Evolutionary conservation across 257 asterid species (phyloP), one percentile per base, ranked within the genome.

Genomic region (Rhazya stricta): DNA sequence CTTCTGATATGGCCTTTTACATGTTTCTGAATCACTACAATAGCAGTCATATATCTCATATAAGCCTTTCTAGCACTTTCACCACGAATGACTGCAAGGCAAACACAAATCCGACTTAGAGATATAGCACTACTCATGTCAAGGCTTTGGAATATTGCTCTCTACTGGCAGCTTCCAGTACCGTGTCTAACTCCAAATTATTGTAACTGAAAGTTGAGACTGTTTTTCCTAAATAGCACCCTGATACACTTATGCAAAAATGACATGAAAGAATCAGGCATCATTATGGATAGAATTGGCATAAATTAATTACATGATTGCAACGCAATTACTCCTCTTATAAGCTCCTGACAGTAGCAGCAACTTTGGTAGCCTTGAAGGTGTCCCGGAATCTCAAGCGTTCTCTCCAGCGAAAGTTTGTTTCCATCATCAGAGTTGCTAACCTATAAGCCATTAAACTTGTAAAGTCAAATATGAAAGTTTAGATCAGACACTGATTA

Each of bases 251-350:
- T 27, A 23, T 27, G 60, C 3, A n/a, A 41, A 1, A 48, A 51
- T 9, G 19, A 53, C 34, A 53, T 30, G 6, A 25, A 29, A 34
- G 23, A 3, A 53, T 25, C 37, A 41, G 63, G 37, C 43, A n/a
- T 36, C 32, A 53, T 51, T 10, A 15, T 7, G 8, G 9, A 13
- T 51, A 42, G 12, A 68, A 74, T 74, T 74, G 68, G 19, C 67
- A 62, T 70, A 29, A 53, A 34, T 87, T 89, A 53, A 34, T 87
- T 89, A 90, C 97, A 83, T 76, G 96, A 85, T 85, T 92, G 96
- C 66, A 92, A 79, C 29, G 82, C 77, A 57, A 82, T 69, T 50
- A 66, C 83, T 80, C 89, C 93, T 78, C 74, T 80, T 63, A 76
- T 81, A 70, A 86, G 82, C 68, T 88, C 85, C 39, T 73, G 56